Evolutionary conservation across 176 grass and related monocot genomes (phyloP).

Genomic region (Tuctoria greenei): DNA sequence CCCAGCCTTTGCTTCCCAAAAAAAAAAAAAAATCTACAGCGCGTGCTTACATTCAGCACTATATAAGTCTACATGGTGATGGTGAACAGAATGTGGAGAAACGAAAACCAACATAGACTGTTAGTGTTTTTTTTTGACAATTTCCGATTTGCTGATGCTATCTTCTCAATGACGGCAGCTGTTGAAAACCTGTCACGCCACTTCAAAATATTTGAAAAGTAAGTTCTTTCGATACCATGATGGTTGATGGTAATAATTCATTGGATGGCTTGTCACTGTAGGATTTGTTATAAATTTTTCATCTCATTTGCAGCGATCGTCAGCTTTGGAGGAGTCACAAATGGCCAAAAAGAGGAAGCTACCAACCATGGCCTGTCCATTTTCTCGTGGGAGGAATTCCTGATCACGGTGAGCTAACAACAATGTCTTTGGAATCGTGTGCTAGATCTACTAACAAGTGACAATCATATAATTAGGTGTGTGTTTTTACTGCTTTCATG

Average conservation of each 20-base stretch:
- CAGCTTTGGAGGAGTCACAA: conserved; percentile 86
- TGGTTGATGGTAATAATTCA: conserved; percentile 8
- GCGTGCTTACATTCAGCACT: not conserved
- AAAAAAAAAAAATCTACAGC: not conserved
- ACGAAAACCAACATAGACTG: not conserved
- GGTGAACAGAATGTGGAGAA: too few relatives aligned
- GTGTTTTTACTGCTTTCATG: not conserved
- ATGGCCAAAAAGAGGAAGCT: conserved; percentile 69
- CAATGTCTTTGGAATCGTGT: not conserved
- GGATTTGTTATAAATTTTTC: not conserved
- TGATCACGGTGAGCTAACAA: conserved; percentile 52
- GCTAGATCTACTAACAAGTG: not conserved
- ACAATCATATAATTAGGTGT: not conserved
- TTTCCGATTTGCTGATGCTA: not conserved
- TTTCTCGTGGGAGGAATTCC: conserved; percentile 91
- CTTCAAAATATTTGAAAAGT: conserved; percentile 77
- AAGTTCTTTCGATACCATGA: conserved; percentile 28
- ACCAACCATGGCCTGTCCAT: conserved; percentile 63
- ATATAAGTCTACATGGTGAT: not conserved
- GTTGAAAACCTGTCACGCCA: conserved; percentile 68
- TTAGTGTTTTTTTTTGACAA: not conserved
- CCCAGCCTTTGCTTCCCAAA: not conserved
- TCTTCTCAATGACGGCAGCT: conserved; percentile 44
- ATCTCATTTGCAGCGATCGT: conserved; percentile 52
- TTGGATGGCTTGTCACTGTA: not conserved